Evolutionary conservation across 352 stramenopile species (phyloP), one percentile per base, ranked within the genome.

Genomic region (Phytophthora rubi): DNA sequence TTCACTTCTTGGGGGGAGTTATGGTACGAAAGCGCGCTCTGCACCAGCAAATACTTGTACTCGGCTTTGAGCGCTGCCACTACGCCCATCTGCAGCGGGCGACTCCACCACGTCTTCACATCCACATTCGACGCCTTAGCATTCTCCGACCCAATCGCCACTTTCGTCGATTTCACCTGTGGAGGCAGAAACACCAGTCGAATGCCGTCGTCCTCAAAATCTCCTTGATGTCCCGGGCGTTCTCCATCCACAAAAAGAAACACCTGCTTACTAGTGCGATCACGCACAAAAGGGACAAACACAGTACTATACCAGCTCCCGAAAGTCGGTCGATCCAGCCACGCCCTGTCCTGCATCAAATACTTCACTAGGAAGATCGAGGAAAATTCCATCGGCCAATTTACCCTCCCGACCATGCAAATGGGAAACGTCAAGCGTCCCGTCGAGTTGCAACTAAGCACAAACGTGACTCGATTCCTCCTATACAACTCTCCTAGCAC

Each of bases 381-480:
- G 33, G 1, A 12, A 39, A 4, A 0, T 47, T 47, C 18, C 21
- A 6, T n/a, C 5, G 59, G 59, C 59, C 54, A 65, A 10, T 13
- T 58, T 16, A 59, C 45, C 59, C 68, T 76, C 7, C 71, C 71
- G 0, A 79, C 57, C 63, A 79, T 61, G 15, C 58, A 49, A 15
- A 79, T 45, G 0, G 71, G 68, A 21, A 71, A 4, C 23, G 28
- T 55, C n/a, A 73, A 2, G 6, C 52, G 44, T 1, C 71, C 71
- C 0, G 58, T 79, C 18, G 63, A 76, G 54, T 79, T 79, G 54
- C 71, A 76, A 26, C 54, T 68, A 21, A 75, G 15, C 45, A 79
- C 62, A 18, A 79, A 39, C 7, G 71, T 79, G 48, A 73, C 59
- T 26, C 58, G 33, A 7, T 57, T 62, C 10, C 42, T 47, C 30